These are phyloP conservation scores for Tolypocladium endophyticum DNA, from an alignment of 2,329 filamentous ascomycete genomes.

Conservation along the genomic window DNA sequence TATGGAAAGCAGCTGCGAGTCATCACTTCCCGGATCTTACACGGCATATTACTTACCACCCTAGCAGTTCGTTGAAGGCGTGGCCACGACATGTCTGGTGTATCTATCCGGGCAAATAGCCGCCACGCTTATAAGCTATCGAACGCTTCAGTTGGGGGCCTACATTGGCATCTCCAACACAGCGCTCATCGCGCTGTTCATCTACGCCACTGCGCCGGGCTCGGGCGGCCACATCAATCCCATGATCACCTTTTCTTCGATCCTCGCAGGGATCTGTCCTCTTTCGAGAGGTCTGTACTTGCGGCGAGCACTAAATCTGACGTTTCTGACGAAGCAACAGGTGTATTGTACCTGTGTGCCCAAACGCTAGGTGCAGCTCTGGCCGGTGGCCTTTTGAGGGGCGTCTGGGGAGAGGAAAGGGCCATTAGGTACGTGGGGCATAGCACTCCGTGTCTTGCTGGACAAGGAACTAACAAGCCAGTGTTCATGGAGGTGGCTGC, in stretches of 20 bases:
- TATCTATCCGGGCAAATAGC: constrained; percentile 20
- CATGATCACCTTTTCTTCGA: constrained; percentile 40
- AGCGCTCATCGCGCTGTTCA: constrained; percentile 32
- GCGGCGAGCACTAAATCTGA: constrained; percentile 31
- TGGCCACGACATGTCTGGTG: constrained; percentile 16
- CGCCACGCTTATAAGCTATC: constrained; percentile 17
- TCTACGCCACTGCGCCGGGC: constrained; percentile 35
- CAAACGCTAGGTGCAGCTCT: constrained; percentile 34
- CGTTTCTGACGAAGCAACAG: constrained; percentile 28
- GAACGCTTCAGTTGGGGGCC: constrained; percentile 13
- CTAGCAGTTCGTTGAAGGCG: constrained; percentile 17
- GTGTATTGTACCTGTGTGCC: constrained; percentile 33
- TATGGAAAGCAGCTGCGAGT: constrained; percentile 16
- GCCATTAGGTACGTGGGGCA: constrained; percentile 13
- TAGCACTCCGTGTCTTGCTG: not conserved
- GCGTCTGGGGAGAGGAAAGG: constrained; percentile 18
- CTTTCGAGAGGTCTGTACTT: constrained; percentile 25
- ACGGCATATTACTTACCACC: not conserved
- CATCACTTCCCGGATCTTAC: not conserved
- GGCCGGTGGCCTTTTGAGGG: constrained; percentile 30
- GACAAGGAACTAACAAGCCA: not conserved
- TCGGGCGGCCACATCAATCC: constrained; percentile 44
- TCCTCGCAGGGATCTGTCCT: constrained; percentile 37
- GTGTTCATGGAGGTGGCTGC: constrained; percentile 24
- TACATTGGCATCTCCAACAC: constrained; percentile 28